Evolutionary conservation across 1,139 yeast genomes (phyloP).

Genomic region (Sugiyamaella xylanicola): DNA sequence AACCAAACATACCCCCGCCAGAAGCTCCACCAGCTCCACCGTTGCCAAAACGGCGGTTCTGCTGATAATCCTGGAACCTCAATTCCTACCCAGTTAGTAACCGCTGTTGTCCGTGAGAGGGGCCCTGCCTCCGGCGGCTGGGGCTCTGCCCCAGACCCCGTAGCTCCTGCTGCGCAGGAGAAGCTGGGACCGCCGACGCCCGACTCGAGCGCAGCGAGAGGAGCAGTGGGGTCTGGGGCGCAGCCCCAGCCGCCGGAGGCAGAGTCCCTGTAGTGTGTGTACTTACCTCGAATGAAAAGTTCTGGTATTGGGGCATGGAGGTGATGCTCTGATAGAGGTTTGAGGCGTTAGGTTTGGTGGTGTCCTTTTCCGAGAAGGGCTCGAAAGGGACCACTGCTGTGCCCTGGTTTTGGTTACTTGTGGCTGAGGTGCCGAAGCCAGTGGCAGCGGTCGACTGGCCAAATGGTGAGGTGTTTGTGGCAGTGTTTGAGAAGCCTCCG

Average conservation of each 20-base stretch:
- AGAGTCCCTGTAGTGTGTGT: too few species aligned
- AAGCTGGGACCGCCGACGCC: not conserved
- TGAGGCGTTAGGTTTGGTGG: conserved; percentile 50
- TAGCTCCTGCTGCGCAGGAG: not conserved
- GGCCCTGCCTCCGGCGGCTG: not conserved
- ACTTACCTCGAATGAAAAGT: conserved; percentile 55
- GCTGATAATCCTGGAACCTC: conserved; percentile 84
- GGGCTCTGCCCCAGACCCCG: not conserved
- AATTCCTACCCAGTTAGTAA: conserved; percentile 60
- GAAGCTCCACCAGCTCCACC: conserved; percentile 33
- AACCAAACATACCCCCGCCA: conserved; percentile 34
- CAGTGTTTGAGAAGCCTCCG: conserved; percentile 44
- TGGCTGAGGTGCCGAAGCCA: conserved; percentile 30
- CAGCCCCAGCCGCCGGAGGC: not conserved
- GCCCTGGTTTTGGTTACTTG: conserved; percentile 55
- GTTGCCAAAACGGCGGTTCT: conserved; percentile 64
- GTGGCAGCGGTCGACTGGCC: conserved; percentile 26
- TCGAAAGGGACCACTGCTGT: conserved; percentile 57
- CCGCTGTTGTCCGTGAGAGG: not conserved
- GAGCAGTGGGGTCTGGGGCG: not conserved
- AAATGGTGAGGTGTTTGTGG: conserved; percentile 35
- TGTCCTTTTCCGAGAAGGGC: conserved; percentile 80
- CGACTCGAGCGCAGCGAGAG: not conserved
- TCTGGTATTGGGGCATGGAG: conserved; percentile 87
- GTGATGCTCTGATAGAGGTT: conserved; percentile 73